Evolutionary conservation across 768 basidiomycete genomes (phyloP).

Genomic region (Filobasidium floriforme): DNA sequence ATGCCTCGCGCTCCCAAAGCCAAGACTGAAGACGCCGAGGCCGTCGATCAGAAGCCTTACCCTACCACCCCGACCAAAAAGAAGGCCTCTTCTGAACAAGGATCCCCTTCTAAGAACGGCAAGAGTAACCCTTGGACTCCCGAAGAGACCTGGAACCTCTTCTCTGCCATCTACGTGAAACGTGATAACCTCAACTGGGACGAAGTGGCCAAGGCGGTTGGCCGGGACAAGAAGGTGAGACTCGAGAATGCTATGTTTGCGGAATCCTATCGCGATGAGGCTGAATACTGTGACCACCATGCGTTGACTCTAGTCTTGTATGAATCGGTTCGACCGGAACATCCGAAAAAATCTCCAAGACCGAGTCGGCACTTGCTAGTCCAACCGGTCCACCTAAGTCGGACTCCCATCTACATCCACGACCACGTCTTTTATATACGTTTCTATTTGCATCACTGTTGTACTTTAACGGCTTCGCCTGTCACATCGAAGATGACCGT

Average conservation of each 20-base stretch:
- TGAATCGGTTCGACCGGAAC: neutral
- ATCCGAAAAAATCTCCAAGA: neutral
- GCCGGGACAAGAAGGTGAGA: neutral
- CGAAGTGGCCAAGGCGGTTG: neutral
- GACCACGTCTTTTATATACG: neutral
- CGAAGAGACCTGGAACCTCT: neutral
- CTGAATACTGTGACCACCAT: neutral
- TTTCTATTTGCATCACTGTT: neutral
- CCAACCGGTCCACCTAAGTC: neutral
- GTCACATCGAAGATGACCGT: neutral
- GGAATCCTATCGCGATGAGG: neutral
- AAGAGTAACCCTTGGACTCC: neutral
- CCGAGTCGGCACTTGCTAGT: neutral
- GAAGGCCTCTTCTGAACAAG: neutral
- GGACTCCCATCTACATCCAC: neutral
- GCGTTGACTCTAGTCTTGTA: neutral
- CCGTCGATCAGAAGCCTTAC: neutral
- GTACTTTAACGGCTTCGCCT: neutral
- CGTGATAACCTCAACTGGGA: neutral
- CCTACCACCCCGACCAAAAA: neutral
- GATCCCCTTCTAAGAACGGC: neutral
- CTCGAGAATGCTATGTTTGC: neutral
- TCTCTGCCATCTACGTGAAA: neutral
- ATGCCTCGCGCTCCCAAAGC: neutral
- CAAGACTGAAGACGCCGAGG: neutral